Evolutionary conservation across 345 rosid species (phyloP).

Genomic region (Zanthoxylum bungeanum): DNA sequence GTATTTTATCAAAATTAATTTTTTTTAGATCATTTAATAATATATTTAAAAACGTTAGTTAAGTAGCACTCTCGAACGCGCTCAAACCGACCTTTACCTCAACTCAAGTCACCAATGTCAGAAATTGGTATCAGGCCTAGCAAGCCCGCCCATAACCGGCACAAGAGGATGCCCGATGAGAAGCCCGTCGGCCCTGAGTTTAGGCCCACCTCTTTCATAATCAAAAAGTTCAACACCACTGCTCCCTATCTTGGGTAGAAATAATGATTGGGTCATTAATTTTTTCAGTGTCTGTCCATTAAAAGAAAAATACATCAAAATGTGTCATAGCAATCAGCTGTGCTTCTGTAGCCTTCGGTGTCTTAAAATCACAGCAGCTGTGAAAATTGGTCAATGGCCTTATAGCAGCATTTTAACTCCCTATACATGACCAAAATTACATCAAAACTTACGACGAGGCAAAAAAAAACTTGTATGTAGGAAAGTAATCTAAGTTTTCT

Average conservation of each 20-base stretch:
- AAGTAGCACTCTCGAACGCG: too few relatives aligned
- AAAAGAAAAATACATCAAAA: conserved; percentile 81
- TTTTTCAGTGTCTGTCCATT: conserved; percentile 45
- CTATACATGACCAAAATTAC: conserved; percentile 38
- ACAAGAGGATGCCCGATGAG: conserved; percentile 77
- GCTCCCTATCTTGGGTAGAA: conserved; percentile 72
- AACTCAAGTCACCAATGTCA: conserved; percentile 68
- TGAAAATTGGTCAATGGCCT: conserved; percentile 75
- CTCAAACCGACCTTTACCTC: too few relatives aligned
- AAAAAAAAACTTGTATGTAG: background rate
- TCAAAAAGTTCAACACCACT: conserved; percentile 89
- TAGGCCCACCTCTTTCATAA: conserved; percentile 68
- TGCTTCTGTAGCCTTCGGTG: conserved; percentile 88
- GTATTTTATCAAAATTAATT: too few relatives aligned
- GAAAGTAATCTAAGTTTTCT: too few relatives aligned
- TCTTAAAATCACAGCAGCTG: conserved; percentile 69
- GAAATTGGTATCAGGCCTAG: conserved; percentile 81
- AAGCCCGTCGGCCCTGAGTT: conserved; percentile 78
- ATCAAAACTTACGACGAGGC: background rate
- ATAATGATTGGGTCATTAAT: conserved; percentile 43
- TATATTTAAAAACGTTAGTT: too few relatives aligned
- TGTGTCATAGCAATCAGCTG: conserved; percentile 79
- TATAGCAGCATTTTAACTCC: conserved; percentile 78
- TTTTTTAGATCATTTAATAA: too few relatives aligned
- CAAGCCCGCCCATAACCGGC: conserved; percentile 78